Evolutionary conservation across 1,284 basidiomycete species (phyloP), one percentile per base, ranked within the genome.

Genomic region (Ganoderma sp.): DNA sequence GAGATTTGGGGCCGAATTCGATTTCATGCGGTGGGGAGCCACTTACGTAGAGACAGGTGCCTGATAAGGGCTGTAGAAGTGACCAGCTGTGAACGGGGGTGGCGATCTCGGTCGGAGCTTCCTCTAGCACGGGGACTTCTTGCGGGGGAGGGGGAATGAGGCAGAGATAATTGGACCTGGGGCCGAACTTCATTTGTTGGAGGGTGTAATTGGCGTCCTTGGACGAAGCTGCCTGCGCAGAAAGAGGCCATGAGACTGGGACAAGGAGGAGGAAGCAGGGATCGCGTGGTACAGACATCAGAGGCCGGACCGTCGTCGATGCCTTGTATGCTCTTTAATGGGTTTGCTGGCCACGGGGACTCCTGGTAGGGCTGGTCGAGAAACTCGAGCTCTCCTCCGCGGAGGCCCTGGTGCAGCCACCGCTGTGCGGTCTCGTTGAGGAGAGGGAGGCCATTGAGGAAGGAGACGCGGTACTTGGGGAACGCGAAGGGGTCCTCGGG

Each of bases 381-480:
- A 77, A 95, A 96, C 79, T 96, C 91, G 61, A 80, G 83, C 75
- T 93, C 88, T 41, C 92, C 93, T 59, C 88, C 90, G 60, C 78
- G 84, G 42, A 95, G 82, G 39, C 93, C 94, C 22, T 88, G 78
- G 34, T 79, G 78, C 28, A 93, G 84, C 91, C 91, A 94, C 57
- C 84, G 83, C 70, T 89, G 82, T 9, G 93, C 95, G 14, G 94
- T 95, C 54, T 88, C 82, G 74, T 90, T 89, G 9, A 86, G 79
- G 67, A 96, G 79, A n/a, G 95, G 94, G 19, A 90, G 85, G 68
- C 88, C 87, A 76, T 94, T 93, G 74, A 96, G 86, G 79, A 94
- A 96, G 58, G 89, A 82, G 72, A 96, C 89, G 63, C 89, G 86
- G 79, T 90, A 94, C 79, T 96, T 96, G 65, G 95, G 95, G 77